Conservation (phyloP, 495 filamentous ascomycete genomes). For the Podospora tetraspora region DNA sequence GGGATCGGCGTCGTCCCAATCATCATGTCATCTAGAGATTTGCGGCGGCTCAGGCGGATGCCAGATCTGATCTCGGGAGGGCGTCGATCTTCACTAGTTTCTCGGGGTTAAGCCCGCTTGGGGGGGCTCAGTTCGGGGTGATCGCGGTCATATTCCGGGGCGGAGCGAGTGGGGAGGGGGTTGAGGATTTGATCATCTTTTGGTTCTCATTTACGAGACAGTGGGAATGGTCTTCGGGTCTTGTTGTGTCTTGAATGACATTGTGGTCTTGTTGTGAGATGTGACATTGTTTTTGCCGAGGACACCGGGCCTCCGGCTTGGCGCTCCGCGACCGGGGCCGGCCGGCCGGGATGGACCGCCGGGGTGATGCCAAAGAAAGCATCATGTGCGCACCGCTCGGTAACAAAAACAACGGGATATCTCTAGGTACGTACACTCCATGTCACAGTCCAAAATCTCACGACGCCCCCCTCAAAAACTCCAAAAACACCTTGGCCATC, state of each 20-base stretch:
- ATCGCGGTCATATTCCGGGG: not conserved
- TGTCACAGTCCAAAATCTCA: not conserved
- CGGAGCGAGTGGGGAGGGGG: not conserved
- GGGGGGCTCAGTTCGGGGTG: not conserved
- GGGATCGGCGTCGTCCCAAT: not conserved
- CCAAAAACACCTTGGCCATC: slow-evolving; percentile 64
- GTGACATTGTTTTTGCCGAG: not conserved
- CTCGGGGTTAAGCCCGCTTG: not conserved
- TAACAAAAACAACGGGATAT: not conserved
- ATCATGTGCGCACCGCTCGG: not conserved
- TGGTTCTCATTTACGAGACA: not conserved
- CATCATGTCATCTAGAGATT: not conserved
- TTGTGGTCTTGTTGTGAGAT: not conserved
- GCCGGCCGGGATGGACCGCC: too few species aligned
- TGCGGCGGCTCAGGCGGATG: not conserved
- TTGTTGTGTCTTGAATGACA: not conserved
- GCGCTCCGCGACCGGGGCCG: not conserved
- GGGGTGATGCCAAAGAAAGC: not conserved
- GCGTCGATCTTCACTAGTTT: not conserved
- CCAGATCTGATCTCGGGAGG: not conserved
- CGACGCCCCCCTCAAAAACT: slow-evolving; percentile 57
- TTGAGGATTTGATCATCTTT: not conserved
- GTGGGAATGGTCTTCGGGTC: not conserved
- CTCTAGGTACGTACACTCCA: not conserved
- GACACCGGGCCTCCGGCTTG: not conserved